Percentiles rank a stretch among this genome's conserved stretches.
Evolutionary conservation across 2,329 filamentous ascomycete species (phyloP).

Genomic region (Huntiella bhutanensis): DNA sequence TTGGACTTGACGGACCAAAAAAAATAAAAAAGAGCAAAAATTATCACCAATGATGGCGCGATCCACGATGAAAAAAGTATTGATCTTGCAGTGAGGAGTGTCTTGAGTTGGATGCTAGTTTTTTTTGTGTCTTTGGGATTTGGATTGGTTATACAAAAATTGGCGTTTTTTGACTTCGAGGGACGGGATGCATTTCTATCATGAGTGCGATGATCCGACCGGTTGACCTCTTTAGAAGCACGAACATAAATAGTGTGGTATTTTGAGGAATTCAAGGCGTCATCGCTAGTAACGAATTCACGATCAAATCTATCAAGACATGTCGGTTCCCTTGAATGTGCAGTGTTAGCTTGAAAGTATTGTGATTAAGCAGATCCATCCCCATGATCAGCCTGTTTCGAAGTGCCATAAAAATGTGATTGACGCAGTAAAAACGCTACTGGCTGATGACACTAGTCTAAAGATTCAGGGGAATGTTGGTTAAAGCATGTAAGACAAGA

Average conservation of each 20-base stretch:
- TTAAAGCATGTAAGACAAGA: too few relatives aligned
- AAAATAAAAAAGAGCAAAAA: conserved; percentile 13
- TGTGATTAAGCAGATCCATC: too few relatives aligned
- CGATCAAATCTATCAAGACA: conserved; percentile 3
- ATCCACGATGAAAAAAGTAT: background rate
- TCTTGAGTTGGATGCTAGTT: background rate
- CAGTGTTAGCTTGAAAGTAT: background rate
- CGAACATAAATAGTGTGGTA: background rate
- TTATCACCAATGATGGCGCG: conserved; percentile 1
- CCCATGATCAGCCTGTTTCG: too few relatives aligned
- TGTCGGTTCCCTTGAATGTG: conserved; percentile 1
- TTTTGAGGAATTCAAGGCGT: background rate
- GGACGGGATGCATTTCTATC: conserved; percentile 5
- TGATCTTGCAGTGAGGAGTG: background rate
- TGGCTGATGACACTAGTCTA: too few relatives aligned
- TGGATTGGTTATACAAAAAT: background rate
- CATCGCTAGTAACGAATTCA: background rate
- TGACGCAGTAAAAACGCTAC: too few relatives aligned
- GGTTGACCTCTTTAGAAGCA: background rate
- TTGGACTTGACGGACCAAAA: conserved; percentile 10
- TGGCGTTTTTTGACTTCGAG: conserved; percentile 7
- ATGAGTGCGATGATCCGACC: conserved; percentile 5
- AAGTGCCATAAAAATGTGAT: too few relatives aligned
- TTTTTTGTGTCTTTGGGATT: conserved; percentile 3
- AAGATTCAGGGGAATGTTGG: too few relatives aligned